A percentile compares a stretch with the other conserved stretches of the same genome.
These are phyloP conservation scores for Chrysoporthe cubensis DNA, from an alignment of 2,329 filamentous ascomycete species.

Conservation along the genomic window DNA sequence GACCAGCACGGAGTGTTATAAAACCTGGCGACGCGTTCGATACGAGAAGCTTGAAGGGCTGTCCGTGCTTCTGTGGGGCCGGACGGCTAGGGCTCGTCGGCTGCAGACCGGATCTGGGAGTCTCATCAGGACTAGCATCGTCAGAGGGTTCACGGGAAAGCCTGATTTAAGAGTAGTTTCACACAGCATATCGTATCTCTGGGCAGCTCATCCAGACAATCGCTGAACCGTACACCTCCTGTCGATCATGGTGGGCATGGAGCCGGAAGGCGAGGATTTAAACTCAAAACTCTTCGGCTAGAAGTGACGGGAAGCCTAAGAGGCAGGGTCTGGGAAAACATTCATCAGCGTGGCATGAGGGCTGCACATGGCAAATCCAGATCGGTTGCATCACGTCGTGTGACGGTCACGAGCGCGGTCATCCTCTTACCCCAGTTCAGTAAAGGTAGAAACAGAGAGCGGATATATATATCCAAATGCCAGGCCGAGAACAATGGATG, in stretches of 20 bases:
- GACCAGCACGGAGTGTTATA: not conserved
- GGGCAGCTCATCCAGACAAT: not conserved
- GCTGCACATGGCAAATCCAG: no score
- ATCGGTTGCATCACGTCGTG: not conserved
- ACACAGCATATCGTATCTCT: not conserved
- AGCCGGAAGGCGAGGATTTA: no score
- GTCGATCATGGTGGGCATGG: not conserved
- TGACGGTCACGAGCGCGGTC: not conserved
- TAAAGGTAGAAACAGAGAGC: not conserved
- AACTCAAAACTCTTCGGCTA: not conserved
- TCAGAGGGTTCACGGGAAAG: not conserved
- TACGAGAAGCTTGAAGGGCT: not conserved
- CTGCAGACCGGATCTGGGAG: not conserved
- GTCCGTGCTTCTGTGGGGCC: not conserved
- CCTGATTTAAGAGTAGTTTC: not conserved
- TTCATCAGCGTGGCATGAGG: not conserved
- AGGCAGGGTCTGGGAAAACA: not conserved
- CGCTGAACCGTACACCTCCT: not conserved
- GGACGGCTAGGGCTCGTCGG: not conserved
- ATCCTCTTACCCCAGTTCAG: not conserved
- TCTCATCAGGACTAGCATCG: not conserved
- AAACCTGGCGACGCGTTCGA: not conserved
- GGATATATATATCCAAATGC: not conserved
- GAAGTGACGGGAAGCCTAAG: not conserved
- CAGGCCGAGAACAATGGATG: slow-evolving; percentile 1